Evolutionary conservation across 1,139 yeast genomes (phyloP), one percentile per base, ranked within the genome.

Genomic region (Nakaseomyces nivariensis): DNA sequence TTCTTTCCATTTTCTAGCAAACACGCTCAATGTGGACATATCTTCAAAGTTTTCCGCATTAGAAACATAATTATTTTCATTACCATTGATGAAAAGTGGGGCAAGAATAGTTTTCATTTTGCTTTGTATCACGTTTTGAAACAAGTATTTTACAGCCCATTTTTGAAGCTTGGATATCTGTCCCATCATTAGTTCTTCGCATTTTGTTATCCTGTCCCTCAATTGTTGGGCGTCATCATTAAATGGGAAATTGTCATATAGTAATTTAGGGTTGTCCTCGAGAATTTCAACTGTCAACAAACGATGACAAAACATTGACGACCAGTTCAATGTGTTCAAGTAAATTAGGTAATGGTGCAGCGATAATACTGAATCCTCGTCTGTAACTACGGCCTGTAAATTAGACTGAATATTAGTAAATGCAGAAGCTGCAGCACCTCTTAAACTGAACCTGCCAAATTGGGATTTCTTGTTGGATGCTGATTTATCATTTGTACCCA

Each of bases 1-100:
- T 1, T 72, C 61, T 46, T 75, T 76, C 96, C 96, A 89, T 29
- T 77, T 77, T 17, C 67, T 68, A 25, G 78, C 71, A 58, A 88
- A 85, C 43, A 69, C 72, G 33, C 74, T 66, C 7, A 70, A 51
- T 1, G 66, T 67, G 0, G 65, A 54, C 47, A 71, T 64, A 40
- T 69, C 70, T 24, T 67, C 71, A 47, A 67, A 69, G 47, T 69
- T 68, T 32, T 67, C 64, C 3, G 64, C 57, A 17, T 58, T 59
- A 4, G 62, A 55, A 9, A 63, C 51, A 49, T 62, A 64, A 24
- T 49, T 53, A 44, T 56, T 56, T n/a, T 57, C 60, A 25, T 51
- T 50, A 24, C 56, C 43, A 43, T 60, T 60, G 4, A 52, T 43
- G 46, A 64, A 57, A 25, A 62, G 37, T 6, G 54, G 48, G 13